phyloP scores from a whole-genome alignment of 176 grass and related monocot species.

The Eragrostis nindensis region DNA sequence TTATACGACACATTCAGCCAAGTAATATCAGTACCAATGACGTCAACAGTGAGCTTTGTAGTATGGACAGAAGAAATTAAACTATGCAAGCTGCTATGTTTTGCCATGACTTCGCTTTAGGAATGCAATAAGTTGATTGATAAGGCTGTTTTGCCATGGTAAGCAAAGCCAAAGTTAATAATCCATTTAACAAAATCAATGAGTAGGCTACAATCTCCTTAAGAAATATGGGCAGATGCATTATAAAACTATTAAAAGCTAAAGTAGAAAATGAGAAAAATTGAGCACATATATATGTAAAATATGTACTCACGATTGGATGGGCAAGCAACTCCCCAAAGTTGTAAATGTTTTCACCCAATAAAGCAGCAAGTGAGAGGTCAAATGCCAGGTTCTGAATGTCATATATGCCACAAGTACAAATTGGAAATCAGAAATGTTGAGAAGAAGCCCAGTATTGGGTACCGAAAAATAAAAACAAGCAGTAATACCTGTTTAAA shows the following conservation, averaged over 20 bases:
- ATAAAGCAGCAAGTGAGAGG: conserved; percentile 77
- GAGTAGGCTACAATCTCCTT: background rate
- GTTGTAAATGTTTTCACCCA: conserved; percentile 92
- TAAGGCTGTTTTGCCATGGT: background rate
- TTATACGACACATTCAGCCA: background rate
- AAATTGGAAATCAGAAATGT: conserved; percentile 26
- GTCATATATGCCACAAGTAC: background rate
- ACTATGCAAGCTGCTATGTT: background rate
- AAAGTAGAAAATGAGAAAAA: background rate
- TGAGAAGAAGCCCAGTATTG: conserved; percentile 4
- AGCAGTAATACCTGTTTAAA: conserved; percentile 74
- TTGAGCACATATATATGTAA: conserved; percentile 6
- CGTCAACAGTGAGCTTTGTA: background rate
- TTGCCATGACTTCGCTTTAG: background rate
- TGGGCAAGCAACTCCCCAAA: conserved; percentile 89
- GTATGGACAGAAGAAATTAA: background rate
- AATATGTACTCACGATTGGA: conserved; percentile 69
- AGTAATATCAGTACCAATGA: background rate
- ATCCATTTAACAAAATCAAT: conserved; percentile 8
- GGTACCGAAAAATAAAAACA: conserved; percentile 24
- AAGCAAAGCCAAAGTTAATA: conserved; percentile 25
- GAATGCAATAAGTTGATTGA: background rate
- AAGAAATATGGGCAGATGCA: background rate
- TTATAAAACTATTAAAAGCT: background rate
- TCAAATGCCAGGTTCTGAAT: conserved; percentile 83